Conservation (phyloP, 1,284 basidiomycete genomes). For the Ganoderma resinaceum region DNA sequence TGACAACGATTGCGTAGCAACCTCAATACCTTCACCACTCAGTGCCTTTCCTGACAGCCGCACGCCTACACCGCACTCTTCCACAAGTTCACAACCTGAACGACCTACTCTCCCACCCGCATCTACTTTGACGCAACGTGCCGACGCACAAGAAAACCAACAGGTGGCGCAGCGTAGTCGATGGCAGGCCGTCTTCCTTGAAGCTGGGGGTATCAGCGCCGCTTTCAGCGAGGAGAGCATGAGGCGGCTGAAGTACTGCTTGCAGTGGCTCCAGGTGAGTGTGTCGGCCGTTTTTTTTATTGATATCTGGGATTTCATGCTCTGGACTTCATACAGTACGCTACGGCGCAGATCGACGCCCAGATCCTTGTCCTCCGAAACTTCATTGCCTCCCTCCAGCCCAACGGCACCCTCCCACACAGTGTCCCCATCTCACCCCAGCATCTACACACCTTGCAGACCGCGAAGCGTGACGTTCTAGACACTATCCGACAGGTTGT, state of each 20-base stretch:
- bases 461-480: conserved; percentile 84
- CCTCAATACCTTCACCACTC: neutral
- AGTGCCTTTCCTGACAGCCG: conserved; percentile 29
- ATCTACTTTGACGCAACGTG: conserved; percentile 27
- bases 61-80: conserved; percentile 37
- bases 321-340: conserved; percentile 61
- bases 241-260: conserved; percentile 85
- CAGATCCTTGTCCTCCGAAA: conserved; percentile 87
- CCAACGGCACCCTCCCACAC: conserved; percentile 45
- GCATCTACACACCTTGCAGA: conserved; percentile 71
- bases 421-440: conserved; percentile 52
- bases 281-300: too few relatives aligned
- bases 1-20: neutral
- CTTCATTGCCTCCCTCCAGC: conserved; percentile 77
- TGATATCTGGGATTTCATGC: neutral
- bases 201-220: conserved; percentile 89
- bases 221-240: conserved; percentile 92
- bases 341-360: conserved; percentile 86
- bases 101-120: conserved; percentile 28
- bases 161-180: conserved; percentile 70
- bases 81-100: conserved; percentile 30
- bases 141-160: conserved; percentile 38
- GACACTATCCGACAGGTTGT: conserved; percentile 89
- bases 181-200: conserved; percentile 86
- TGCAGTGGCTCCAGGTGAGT: conserved; percentile 86